Conservation (phyloP, 2,329 filamentous ascomycete genomes). For the Colletotrichum shisoi region DNA sequence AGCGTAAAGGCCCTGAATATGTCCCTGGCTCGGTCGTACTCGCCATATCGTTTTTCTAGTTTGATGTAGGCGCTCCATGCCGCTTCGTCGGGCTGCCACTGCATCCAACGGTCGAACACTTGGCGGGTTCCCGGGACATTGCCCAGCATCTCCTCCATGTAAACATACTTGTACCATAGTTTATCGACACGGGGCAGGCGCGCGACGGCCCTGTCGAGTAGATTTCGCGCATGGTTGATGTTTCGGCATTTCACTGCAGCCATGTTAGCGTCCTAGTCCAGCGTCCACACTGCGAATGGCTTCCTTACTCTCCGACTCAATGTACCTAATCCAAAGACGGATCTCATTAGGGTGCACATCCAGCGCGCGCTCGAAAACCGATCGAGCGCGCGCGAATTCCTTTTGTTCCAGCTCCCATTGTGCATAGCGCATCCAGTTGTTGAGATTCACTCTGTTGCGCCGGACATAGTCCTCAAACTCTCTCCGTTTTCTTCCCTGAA, state of each 20-base stretch:
- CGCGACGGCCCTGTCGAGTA: constrained; percentile 93
- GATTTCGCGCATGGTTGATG: constrained; percentile 94
- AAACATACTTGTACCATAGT: constrained; percentile 99
- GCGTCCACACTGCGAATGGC: not conserved
- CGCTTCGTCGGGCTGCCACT: constrained; percentile 95
- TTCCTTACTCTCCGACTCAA: constrained; percentile 94
- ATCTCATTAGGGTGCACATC: constrained; percentile 90
- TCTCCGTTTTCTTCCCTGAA: constrained; percentile 92
- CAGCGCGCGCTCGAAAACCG: constrained; percentile 91
- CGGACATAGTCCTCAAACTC: constrained; percentile 98
- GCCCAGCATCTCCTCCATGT: constrained; percentile 97
- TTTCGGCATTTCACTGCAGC: constrained; percentile 62
- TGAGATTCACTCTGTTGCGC: constrained; percentile 92
- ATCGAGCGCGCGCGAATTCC: constrained; percentile 89
- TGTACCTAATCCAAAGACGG: constrained; percentile 88
- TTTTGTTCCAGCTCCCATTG: constrained; percentile 98
- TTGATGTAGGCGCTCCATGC: constrained; percentile 98
- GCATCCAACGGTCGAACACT: constrained; percentile 98
- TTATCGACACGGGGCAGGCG: constrained; percentile 92
- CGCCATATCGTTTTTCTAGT: constrained; percentile 91
- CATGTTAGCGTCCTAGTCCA: not conserved
- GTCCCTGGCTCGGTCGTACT: constrained; percentile 86
- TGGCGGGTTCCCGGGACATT: constrained; percentile 92
- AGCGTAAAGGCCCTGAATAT: constrained; percentile 91
- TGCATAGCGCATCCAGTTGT: constrained; percentile 99